phyloP scores from a whole-genome alignment of 2,329 filamentous ascomycete genomes.

The Fusarium virguliforme region DNA sequence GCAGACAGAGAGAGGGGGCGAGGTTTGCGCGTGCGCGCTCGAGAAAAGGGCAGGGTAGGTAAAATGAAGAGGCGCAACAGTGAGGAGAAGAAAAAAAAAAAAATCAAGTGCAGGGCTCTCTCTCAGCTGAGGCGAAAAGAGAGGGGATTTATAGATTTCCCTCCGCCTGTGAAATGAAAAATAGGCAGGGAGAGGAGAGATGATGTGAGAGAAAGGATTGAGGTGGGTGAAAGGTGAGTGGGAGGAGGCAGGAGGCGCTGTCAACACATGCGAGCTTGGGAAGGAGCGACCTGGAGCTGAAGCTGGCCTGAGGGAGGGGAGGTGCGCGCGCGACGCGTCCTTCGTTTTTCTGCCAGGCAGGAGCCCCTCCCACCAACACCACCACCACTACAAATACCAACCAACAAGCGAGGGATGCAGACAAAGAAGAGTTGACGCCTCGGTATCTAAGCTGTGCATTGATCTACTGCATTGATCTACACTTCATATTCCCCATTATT shows the following conservation, averaged over 20 bases:
- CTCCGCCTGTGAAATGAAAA: conserved; percentile 25
- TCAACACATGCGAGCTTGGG: conserved; percentile 18
- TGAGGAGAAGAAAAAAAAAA: background rate
- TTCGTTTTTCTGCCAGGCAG: conserved; percentile 29
- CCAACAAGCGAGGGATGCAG: background rate
- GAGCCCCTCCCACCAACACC: conserved; percentile 24
- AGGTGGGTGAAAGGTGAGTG: conserved; percentile 9
- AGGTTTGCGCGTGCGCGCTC: conserved; percentile 19
- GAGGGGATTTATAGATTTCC: conserved; percentile 16
- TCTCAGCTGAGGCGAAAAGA: background rate
- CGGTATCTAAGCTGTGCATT: background rate
- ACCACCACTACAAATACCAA: conserved; percentile 4
- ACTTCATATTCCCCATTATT: background rate
- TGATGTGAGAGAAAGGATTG: conserved; percentile 38
- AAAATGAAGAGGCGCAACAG: conserved; percentile 6
- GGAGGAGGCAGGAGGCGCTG: conserved; percentile 35
- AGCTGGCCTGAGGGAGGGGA: conserved; percentile 30
- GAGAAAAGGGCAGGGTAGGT: background rate
- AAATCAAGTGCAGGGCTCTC: background rate
- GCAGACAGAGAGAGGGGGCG: conserved; percentile 18
- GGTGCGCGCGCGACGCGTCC: conserved; percentile 46
- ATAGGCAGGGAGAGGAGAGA: conserved; percentile 31
- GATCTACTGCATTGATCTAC: background rate
- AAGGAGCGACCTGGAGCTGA: conserved; percentile 28
- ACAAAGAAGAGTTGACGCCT: background rate